Conservation (phyloP, 1,284 basidiomycete genomes). For the Boletus sp. region DNA sequence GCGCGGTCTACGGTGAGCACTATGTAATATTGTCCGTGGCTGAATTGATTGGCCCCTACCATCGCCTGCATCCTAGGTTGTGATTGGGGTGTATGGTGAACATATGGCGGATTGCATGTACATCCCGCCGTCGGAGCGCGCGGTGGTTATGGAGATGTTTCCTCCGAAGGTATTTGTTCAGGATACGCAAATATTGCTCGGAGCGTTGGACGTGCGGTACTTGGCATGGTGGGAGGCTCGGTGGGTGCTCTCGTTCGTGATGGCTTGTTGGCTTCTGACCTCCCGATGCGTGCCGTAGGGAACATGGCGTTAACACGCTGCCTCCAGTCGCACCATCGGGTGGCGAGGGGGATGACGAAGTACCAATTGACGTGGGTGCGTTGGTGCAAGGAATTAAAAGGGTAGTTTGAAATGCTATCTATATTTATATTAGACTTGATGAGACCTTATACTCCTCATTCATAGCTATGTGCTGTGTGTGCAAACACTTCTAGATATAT, state of each 20-base stretch:
- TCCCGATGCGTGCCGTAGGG: background rate
- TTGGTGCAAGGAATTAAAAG: too few relatives aligned
- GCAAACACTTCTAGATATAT: too few relatives aligned
- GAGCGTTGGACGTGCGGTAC: slow-evolving; percentile 71
- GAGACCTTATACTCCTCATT: too few relatives aligned
- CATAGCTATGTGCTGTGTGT: too few relatives aligned
- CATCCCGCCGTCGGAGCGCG: slow-evolving; percentile 61
- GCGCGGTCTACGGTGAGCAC: slow-evolving; percentile 68
- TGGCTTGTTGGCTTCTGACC: background rate
- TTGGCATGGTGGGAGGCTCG: slow-evolving; percentile 71
- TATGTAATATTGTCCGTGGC: slow-evolving; percentile 50
- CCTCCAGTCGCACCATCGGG: background rate
- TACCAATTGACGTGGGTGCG: too few relatives aligned
- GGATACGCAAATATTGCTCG: slow-evolving; percentile 67
- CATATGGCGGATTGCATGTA: slow-evolving; percentile 76
- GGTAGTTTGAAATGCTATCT: too few relatives aligned
- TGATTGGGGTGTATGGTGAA: slow-evolving; percentile 73
- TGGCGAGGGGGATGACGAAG: too few relatives aligned
- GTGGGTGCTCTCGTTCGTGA: slow-evolving; percentile 36
- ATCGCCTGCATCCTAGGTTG: slow-evolving; percentile 17
- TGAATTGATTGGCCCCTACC: background rate
- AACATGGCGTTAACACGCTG: background rate
- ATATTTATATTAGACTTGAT: too few relatives aligned
- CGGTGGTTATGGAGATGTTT: slow-evolving; percentile 83
- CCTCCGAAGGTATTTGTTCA: slow-evolving; percentile 70